A percentile compares a stretch with the other conserved stretches of the same genome.
Conservation (phyloP, 805 yeast genomes). For the Myxozyma kluyveri region DNA sequence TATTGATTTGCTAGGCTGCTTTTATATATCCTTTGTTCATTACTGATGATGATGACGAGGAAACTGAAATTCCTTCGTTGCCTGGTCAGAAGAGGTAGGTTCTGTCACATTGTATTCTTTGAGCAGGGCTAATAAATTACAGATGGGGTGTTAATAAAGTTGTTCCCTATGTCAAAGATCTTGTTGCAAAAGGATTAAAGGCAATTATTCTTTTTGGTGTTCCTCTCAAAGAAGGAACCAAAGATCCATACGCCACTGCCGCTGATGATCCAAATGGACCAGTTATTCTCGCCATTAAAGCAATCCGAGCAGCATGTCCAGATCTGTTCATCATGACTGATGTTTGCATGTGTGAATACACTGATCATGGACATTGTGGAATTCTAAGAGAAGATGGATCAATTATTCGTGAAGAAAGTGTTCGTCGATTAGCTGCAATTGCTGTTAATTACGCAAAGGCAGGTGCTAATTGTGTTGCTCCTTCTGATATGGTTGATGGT, state of each 20-base stretch:
- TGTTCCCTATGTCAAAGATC: conserved; percentile 62
- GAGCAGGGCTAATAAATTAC: no score
- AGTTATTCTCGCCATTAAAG: conserved; percentile 74
- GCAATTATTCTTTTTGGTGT: conserved; percentile 93
- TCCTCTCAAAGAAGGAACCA: conserved; percentile 67
- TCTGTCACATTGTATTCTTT: not conserved
- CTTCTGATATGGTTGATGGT: conserved; percentile 97
- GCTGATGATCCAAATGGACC: conserved; percentile 98
- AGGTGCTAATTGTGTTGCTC: conserved; percentile 94
- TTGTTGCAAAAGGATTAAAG: conserved; percentile 76
- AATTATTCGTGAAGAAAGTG: conserved; percentile 70
- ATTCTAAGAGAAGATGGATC: conserved; percentile 82
- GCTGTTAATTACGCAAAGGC: conserved; percentile 94
- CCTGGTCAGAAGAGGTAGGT: conserved; percentile 67
- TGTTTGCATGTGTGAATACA: conserved; percentile 94
- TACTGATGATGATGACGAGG: conserved; percentile 78
- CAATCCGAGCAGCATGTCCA: conserved; percentile 66
- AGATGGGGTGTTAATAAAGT: conserved; percentile 81
- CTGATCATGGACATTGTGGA: conserved; percentile 98
- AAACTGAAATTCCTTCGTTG: conserved; percentile 64
- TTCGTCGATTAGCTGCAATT: conserved; percentile 83
- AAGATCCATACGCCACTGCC: conserved; percentile 78
- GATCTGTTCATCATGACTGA: conserved; percentile 85
- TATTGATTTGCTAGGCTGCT: conserved; percentile 21
- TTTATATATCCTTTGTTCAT: conserved; percentile 90